Percentiles rank a stretch among this genome's conserved stretches.
phyloP scores from a whole-genome alignment of 129 eudicot species.

The Deinandra increscens region DNA sequence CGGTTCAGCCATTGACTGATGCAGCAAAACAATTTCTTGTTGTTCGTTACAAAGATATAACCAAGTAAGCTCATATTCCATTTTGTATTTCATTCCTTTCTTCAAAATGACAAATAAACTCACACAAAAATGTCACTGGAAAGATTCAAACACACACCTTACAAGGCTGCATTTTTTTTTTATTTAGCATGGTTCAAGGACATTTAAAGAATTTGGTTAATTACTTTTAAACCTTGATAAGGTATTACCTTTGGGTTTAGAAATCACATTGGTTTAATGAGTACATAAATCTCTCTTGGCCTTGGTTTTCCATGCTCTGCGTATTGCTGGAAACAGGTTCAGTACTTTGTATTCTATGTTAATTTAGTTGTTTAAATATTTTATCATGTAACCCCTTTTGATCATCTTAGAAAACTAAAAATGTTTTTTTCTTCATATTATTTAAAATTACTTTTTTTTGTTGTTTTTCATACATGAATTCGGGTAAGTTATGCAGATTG shows the following conservation, averaged over 20 bases:
- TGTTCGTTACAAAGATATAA: constrained; percentile 65
- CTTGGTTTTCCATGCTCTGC: no score
- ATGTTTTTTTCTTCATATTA: no score
- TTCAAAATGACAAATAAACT: background rate
- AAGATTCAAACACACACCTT: background rate
- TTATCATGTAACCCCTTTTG: no score
- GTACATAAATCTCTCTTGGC: no score
- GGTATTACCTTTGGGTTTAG: background rate
- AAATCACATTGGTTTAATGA: background rate
- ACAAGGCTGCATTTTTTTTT: background rate
- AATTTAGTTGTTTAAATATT: no score
- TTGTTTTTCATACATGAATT: no score
- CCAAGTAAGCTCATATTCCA: constrained; percentile 45
- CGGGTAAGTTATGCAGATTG: no score
- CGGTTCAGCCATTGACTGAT: constrained; percentile 77
- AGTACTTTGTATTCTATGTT: no score
- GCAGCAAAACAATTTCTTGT: constrained; percentile 71
- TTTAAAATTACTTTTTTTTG: no score
- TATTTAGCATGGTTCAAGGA: background rate
- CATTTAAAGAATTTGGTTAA: background rate
- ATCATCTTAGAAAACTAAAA: no score
- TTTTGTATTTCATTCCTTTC: background rate
- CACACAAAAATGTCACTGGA: background rate
- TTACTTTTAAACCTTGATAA: background rate
- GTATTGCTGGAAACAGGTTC: no score